A percentile compares a stretch with the other conserved stretches of the same genome.
Conservation (phyloP, 1,284 basidiomycete species). For the Pyrrhoderma noxium region DNA sequence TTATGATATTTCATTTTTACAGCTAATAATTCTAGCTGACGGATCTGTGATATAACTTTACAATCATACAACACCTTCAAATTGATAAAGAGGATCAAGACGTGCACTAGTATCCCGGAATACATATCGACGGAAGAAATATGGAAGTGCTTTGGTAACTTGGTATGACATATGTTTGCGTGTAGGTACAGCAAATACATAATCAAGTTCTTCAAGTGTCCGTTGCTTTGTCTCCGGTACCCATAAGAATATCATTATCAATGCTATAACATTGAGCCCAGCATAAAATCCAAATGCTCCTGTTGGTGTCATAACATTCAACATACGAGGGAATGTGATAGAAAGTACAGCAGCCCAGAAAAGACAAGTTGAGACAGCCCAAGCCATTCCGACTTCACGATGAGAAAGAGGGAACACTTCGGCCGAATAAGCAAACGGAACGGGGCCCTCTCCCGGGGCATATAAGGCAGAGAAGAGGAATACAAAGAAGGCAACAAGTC, state of each 20-base stretch:
- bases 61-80: conserved; percentile 35
- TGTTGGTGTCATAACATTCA: conserved; percentile 35
- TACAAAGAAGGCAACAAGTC: conserved; percentile 48
- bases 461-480: conserved; percentile 55
- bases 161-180: conserved; percentile 48
- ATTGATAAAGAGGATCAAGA: conserved; percentile 44
- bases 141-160: conserved; percentile 47
- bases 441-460: conserved; percentile 63
- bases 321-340: conserved; percentile 54
- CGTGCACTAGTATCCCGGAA: conserved; percentile 36
- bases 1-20: too few species aligned
- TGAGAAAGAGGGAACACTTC: conserved; percentile 60
- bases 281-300: conserved; percentile 51
- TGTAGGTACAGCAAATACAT: conserved; percentile 59
- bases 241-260: conserved; percentile 43
- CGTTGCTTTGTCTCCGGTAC: conserved; percentile 61
- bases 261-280: conserved; percentile 44
- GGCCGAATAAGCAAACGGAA: conserved; percentile 59
- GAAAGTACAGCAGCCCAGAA: conserved; percentile 50
- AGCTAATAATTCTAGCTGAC: too few species aligned
- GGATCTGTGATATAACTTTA: too few species aligned
- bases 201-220: conserved; percentile 56
- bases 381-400: conserved; percentile 43
- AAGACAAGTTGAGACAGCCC: conserved; percentile 45
- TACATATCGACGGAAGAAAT: conserved; percentile 53